A percentile compares a stretch with the other conserved stretches of the same genome.
Conservation (phyloP, 1,284 basidiomycete species). For the Trichosporon sp. region DNA sequence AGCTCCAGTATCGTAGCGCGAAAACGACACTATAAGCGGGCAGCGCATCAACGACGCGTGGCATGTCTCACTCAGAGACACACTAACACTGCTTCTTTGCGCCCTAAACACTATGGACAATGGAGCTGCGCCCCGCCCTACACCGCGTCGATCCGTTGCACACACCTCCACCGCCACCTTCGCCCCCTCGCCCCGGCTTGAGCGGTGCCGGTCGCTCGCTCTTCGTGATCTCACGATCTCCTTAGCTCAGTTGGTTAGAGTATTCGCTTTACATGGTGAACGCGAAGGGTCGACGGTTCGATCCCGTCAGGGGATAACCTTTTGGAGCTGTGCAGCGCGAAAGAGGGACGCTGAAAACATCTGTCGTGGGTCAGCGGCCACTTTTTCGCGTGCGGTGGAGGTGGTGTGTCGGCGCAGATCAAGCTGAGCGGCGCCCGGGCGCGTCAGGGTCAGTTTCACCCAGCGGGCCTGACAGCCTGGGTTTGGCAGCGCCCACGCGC, state of each 20-base stretch:
- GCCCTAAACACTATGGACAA: background rate
- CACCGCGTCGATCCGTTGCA: background rate
- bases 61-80: background rate
- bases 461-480: background rate
- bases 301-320: background rate
- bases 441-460: background rate
- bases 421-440: background rate
- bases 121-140: background rate
- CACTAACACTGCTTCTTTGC: background rate
- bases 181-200: background rate
- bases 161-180: background rate
- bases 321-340: background rate
- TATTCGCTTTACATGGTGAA: background rate
- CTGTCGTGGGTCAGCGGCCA: background rate
- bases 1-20: background rate
- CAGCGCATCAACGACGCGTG: background rate
- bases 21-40: background rate
- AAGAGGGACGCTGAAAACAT: background rate
- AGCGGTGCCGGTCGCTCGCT: background rate
- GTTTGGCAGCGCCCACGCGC: background rate
- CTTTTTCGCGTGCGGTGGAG: background rate
- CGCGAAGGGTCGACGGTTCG: background rate
- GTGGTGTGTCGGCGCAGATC: background rate
- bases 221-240: background rate
- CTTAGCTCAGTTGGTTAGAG: slow-evolving; percentile 3